Base-by-base conservation (phyloP, 2,329 filamentous ascomycete genomes). In the Paraphaeosphaeria sporulosa region DNA sequence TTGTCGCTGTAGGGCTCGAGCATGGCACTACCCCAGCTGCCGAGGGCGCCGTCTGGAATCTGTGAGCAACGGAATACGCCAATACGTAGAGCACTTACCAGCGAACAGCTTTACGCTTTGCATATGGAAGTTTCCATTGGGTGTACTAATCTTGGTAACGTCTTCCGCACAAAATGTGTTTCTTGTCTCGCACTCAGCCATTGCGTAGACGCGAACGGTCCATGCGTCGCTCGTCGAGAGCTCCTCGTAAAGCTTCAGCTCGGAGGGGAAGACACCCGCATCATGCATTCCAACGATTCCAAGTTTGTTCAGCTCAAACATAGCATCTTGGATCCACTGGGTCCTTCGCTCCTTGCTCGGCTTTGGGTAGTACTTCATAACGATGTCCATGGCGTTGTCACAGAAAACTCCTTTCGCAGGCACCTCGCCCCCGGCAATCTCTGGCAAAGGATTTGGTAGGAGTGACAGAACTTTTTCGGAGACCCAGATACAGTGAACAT, bases 11-110 rank as follows among this genome's bases (percentile, higher is more conserved):
- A 92, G 0, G 89, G 89, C 10, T 89, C 87, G n/a, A 91, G 81
- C 81, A 92, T 83, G 47, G 89, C 89, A 58, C 87, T 89, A 30
- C 89, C 89, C 88, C 89, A 91, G 71, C 86, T 89, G 6, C 89
- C 89, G 1, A 91, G 80, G 2, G 89, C 89, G 23, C 89, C 89
- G 68, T 92, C 88, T 88, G 65, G 7, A 27, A 53, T 55, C 32
- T 57, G 60, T 77, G 27, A 70, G 64, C 40, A 36, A 21, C 3
- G 15, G 32, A 25, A 3, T 23, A 21, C 4, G 21, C 12, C 30
- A n/a, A 10, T 8, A 9, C 10, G 19, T 25, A 25, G 10, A 32
- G 7, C 4, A 73, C 79, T 52, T 75, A 87, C 87, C 88, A 9
- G 85, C 89, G 71, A 91, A 91, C 4, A 92, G 78, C 75, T 92